A percentile compares a stretch with the other conserved stretches of the same genome.
phyloP scores from a whole-genome alignment of 1,139 yeast species.

The Saccharomyces hybrid region DNA sequence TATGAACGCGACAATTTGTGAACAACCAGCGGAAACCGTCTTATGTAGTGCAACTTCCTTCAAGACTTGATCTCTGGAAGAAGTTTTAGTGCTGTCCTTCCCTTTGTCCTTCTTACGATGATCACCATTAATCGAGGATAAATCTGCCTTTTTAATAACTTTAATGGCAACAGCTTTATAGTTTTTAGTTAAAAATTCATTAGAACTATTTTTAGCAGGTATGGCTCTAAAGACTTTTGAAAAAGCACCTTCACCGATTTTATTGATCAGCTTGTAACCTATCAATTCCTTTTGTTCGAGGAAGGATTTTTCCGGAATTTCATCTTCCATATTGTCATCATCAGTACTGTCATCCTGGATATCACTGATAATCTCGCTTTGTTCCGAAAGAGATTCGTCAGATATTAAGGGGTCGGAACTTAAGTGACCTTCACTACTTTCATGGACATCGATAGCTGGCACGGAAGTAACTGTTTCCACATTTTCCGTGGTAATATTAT shows the following conservation, averaged over 20 bases:
- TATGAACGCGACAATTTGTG: slow-evolving; percentile 61
- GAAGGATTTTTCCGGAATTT: slow-evolving; percentile 15
- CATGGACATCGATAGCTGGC: neutral
- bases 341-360: slow-evolving; percentile 6
- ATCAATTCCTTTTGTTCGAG: slow-evolving; percentile 24
- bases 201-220: slow-evolving; percentile 9
- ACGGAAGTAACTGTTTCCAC: neutral
- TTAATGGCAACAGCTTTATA: slow-evolving; percentile 46
- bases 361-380: slow-evolving; percentile 1
- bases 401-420: neutral
- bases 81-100: slow-evolving; percentile 14
- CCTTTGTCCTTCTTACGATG: slow-evolving; percentile 13
- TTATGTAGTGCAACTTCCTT: slow-evolving; percentile 70
- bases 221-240: slow-evolving; percentile 73
- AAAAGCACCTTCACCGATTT: slow-evolving; percentile 83
- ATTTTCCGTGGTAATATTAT: neutral
- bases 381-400: neutral
- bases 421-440: neutral
- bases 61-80: slow-evolving; percentile 39
- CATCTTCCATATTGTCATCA: slow-evolving; percentile 1
- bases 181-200: slow-evolving; percentile 7
- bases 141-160: slow-evolving; percentile 64
- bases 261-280: slow-evolving; percentile 32
- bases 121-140: slow-evolving; percentile 21
- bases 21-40: slow-evolving; percentile 39